phyloP scores from a whole-genome alignment of 805 yeast genomes.

The Grigorovia jiainica region DNA sequence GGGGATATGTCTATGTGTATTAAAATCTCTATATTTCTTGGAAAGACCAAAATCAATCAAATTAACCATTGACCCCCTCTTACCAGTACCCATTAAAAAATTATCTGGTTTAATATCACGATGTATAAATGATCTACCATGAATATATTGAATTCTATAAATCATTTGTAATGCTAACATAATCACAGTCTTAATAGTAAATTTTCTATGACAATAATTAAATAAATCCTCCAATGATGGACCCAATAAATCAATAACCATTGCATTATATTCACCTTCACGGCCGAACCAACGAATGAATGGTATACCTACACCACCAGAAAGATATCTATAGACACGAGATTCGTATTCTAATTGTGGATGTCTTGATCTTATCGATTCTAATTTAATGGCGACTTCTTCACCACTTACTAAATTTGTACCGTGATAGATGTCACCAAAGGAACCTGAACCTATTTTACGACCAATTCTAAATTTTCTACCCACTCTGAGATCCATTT shows the following conservation, averaged over 20 bases:
- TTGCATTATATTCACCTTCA: slow-evolving; percentile 93
- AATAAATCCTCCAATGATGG: slow-evolving; percentile 93
- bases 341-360: slow-evolving; percentile 98
- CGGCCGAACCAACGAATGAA: slow-evolving; percentile 96
- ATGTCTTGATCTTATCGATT: slow-evolving; percentile 83
- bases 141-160: slow-evolving; percentile 90
- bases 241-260: slow-evolving; percentile 93
- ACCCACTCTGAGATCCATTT: slow-evolving; percentile 79
- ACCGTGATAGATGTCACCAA: slow-evolving; percentile 92
- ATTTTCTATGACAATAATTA: slow-evolving; percentile 91
- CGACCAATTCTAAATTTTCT: slow-evolving; percentile 92
- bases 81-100: slow-evolving; percentile 80
- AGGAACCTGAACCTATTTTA: slow-evolving; percentile 94
- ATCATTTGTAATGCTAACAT: slow-evolving; percentile 90
- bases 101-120: slow-evolving; percentile 84
- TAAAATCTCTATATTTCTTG: slow-evolving; percentile 88
- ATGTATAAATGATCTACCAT: slow-evolving; percentile 86
- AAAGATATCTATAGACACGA: slow-evolving; percentile 84
- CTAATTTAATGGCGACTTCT: slow-evolving; percentile 95
- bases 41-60: slow-evolving; percentile 93
- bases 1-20: slow-evolving; percentile 91
- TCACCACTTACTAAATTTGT: slow-evolving; percentile 94
- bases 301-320: slow-evolving; percentile 98
- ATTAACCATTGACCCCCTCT: slow-evolving; percentile 91
- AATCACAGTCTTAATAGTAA: slow-evolving; percentile 87